These are phyloP conservation scores for Sporothrix variecibatus DNA, from an alignment of 2,329 filamentous ascomycete genomes.

Conservation along the genomic window DNA sequence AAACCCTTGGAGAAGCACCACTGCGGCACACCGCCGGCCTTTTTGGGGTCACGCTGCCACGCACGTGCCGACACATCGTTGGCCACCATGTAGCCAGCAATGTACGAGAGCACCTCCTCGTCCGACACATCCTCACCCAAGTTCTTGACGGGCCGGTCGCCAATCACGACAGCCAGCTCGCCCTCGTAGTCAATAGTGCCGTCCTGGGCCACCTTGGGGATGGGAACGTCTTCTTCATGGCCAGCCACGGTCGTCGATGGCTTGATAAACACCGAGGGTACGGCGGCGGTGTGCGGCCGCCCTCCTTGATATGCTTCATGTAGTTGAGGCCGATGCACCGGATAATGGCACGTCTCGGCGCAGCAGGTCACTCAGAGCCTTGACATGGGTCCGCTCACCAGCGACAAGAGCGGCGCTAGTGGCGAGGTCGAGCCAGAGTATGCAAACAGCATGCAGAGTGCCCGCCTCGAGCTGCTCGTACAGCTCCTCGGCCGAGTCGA, in stretches of 20 bases:
- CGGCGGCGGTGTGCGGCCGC: slow-evolving; percentile 52
- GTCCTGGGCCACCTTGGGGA: slow-evolving; percentile 51
- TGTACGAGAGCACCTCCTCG: slow-evolving; percentile 46
- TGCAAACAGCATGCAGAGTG: background rate
- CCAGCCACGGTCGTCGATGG: slow-evolving; percentile 44
- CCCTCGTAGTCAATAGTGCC: slow-evolving; percentile 48
- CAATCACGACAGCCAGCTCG: slow-evolving; percentile 55
- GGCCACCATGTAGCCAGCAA: slow-evolving; percentile 47
- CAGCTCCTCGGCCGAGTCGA: slow-evolving; percentile 3
- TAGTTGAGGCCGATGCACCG: slow-evolving; percentile 17
- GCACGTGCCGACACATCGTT: slow-evolving; percentile 62
- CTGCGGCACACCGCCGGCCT: slow-evolving; percentile 38
- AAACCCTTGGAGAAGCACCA: slow-evolving; percentile 62
- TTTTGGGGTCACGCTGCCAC: slow-evolving; percentile 52
- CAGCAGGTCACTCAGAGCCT: background rate
- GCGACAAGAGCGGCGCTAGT: background rate
- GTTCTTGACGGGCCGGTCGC: slow-evolving; percentile 36
- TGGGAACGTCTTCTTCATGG: slow-evolving; percentile 43
- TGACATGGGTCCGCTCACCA: slow-evolving; percentile 14
- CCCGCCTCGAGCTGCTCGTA: background rate
- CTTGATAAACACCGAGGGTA: slow-evolving; percentile 57
- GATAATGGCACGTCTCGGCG: slow-evolving; percentile 1
- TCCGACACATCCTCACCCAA: slow-evolving; percentile 54
- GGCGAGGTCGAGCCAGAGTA: background rate
- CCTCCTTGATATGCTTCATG: slow-evolving; percentile 41